Evolutionary conservation across 805 yeast species (phyloP), one percentile per base, ranked within the genome.

Genomic region (Candida nitratophila): DNA sequence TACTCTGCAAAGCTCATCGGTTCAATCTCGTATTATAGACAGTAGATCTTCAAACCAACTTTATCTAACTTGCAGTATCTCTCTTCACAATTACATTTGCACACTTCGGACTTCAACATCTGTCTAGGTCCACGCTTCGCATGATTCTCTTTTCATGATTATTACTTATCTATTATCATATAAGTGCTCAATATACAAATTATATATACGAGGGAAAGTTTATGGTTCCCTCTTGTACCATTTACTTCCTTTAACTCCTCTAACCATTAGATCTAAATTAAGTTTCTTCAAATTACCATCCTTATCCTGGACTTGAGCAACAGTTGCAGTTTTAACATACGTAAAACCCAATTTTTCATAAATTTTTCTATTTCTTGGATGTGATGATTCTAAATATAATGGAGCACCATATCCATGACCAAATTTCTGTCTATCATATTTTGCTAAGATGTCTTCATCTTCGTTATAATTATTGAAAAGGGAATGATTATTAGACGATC

Each of bases 321-420:
- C 65, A 22, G 57, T 52, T 33, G 60, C 65, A 3, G 65, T 64
- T 45, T 61, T 56, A 32, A 64, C 56, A 47, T 55, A 65, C 9
- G 68, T 63, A 49, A 76, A 79, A 17, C 81, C 83, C 51, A 77
- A 62, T 55, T 76, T 75, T 47, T 68, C 67, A 57, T 79, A 79
- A 45, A 79, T 75, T 44, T 61, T 64, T 31, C 77, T 64, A 55
- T 78, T 79, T 44, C 69, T 65, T 11, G 74, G 74, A 59, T 75
- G 77, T 22, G 83, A 76, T 40, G 78, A 69, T 58, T 79, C 85
- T 48, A 79, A 67, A 57, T 79, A 79, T 45, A 70, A 57, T 14
- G 66, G 60, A 34, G 63, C 61, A 24, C 66, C 66, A 15, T 57
- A 45, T 49, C 70, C 60, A 41, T 53, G 40, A 48, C 42, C 39